Evolutionary conservation across 306 rosid species (phyloP).

Genomic region (Lagenaria siceraria): DNA sequence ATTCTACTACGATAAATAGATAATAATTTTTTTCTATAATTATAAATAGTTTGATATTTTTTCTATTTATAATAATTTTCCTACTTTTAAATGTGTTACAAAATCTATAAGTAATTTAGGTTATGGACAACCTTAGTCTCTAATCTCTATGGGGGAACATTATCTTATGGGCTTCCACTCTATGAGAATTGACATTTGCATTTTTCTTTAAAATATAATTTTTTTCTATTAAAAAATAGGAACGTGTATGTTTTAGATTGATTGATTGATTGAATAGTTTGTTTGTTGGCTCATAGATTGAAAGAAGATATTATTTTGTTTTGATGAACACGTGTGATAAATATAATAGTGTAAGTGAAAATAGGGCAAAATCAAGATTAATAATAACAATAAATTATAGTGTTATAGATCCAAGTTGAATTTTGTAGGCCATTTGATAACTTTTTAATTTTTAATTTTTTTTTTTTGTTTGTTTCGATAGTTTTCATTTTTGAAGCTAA

Average conservation of each 20-base stretch:
- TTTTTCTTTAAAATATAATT: background rate
- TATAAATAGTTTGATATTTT: too few relatives aligned
- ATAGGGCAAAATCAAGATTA: background rate
- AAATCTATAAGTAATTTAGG: background rate
- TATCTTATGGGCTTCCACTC: constrained; percentile 2
- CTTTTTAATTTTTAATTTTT: too few relatives aligned
- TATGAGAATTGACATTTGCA: background rate
- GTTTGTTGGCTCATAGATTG: background rate
- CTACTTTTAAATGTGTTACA: background rate
- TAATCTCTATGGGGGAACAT: background rate
- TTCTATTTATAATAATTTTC: too few relatives aligned
- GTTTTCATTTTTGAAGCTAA: too few relatives aligned
- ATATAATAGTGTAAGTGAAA: background rate
- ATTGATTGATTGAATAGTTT: background rate
- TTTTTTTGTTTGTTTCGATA: too few relatives aligned
- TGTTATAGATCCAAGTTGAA: background rate
- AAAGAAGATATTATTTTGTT: background rate
- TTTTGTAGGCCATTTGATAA: background rate
- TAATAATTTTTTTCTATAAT: too few relatives aligned
- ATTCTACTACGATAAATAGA: too few relatives aligned
- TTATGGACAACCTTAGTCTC: background rate
- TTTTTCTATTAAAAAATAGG: background rate
- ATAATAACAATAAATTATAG: background rate
- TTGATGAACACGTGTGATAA: background rate
- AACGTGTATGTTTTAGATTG: background rate